Conservation (phyloP, 306 rosid species). For the Pueraria montana region DNA sequence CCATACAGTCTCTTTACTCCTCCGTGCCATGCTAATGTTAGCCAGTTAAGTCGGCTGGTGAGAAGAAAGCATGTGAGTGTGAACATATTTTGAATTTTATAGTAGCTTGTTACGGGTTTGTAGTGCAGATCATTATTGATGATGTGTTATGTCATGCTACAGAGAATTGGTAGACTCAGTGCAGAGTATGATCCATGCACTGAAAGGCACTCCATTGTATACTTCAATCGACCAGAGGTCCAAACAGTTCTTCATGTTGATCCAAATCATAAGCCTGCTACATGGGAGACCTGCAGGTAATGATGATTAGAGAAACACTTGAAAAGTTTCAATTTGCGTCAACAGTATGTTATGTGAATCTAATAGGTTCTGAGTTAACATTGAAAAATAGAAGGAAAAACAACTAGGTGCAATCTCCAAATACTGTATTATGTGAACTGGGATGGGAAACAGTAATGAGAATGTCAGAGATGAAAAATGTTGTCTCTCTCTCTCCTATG, state of each 20-base stretch:
- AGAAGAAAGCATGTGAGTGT: conserved; percentile 76
- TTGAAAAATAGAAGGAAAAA: not conserved
- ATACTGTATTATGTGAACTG: not conserved
- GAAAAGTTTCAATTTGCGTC: conserved; percentile 33
- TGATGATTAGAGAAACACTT: conserved; percentile 12
- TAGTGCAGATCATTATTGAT: conserved; percentile 30
- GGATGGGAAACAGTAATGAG: not conserved
- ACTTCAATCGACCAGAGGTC: conserved; percentile 88
- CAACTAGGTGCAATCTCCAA: not conserved
- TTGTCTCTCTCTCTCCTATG: not conserved
- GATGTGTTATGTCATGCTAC: conserved; percentile 43
- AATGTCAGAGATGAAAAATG: not conserved
- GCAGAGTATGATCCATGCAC: conserved; percentile 93
- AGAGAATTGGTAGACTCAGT: conserved; percentile 67
- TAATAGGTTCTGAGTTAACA: not conserved
- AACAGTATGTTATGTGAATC: not conserved
- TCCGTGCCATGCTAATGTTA: conserved; percentile 59
- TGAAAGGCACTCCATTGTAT: conserved; percentile 65
- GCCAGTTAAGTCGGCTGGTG: conserved; percentile 61
- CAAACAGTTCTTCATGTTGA: conserved; percentile 80
- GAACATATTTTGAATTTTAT: not conserved
- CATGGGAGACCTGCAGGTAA: conserved; percentile 93
- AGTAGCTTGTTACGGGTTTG: not conserved
- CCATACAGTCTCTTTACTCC: conserved; percentile 85
- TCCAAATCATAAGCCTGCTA: conserved; percentile 62